phyloP scores from a whole-genome alignment of 306 rosid species.

The Begonia fuchsioides region DNA sequence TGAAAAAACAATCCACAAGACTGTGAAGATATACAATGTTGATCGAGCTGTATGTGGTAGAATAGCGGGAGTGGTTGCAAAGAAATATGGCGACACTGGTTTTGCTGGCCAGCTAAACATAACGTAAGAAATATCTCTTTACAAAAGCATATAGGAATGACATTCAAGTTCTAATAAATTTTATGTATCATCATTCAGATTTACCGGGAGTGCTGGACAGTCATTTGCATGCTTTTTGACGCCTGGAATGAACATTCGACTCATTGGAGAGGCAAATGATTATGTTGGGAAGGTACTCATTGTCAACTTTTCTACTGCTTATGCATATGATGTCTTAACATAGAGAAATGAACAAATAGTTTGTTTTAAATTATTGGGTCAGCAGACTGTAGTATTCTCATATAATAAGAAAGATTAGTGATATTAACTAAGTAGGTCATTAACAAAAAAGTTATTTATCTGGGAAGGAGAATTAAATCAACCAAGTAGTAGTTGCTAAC shows the following conservation, averaged over 20 bases:
- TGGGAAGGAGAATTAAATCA: too few relatives aligned
- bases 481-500: too few relatives aligned
- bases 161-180: not conserved
- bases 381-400: too few relatives aligned
- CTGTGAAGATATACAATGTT: constrained; percentile 53
- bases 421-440: too few relatives aligned
- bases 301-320: constrained; percentile 1
- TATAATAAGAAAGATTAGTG: too few relatives aligned
- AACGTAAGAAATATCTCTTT: constrained; percentile 40
- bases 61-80: constrained; percentile 76
- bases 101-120: constrained; percentile 92
- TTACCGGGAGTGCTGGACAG: constrained; percentile 92
- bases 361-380: not conserved
- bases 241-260: constrained; percentile 95
- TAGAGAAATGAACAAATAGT: not conserved
- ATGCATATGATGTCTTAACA: not conserved
- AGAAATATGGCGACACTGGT: constrained; percentile 95
- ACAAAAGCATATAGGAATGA: not conserved
- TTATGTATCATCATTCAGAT: constrained; percentile 35
- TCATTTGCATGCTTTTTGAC: constrained; percentile 96
- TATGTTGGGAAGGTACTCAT: constrained; percentile 86
- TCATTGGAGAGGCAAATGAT: constrained; percentile 93
- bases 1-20: constrained; percentile 62
- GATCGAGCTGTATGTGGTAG: constrained; percentile 96
- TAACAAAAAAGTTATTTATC: too few relatives aligned